phyloP scores from a whole-genome alignment of 2,329 filamentous ascomycete species.

The Chaetomiaceae sp. region DNA sequence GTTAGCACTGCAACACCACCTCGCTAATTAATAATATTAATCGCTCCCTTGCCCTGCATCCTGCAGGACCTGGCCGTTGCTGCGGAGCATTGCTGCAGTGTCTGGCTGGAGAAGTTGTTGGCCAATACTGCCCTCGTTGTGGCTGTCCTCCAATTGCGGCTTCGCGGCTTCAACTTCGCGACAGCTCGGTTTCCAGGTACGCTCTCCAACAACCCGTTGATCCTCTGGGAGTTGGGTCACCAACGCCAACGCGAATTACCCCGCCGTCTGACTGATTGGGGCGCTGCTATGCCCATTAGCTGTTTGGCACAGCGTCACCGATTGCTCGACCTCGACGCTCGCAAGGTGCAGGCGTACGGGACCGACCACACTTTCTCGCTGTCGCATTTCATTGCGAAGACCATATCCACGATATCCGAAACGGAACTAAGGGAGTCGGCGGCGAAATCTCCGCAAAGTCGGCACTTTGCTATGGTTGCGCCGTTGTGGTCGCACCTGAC shows the following conservation, averaged over 20 bases:
- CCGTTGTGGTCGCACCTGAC: constrained; percentile 6
- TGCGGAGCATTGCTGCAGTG: not conserved
- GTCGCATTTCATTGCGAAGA: not conserved
- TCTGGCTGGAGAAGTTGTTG: not conserved
- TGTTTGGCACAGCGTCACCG: too few relatives aligned
- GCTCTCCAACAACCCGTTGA: too few relatives aligned
- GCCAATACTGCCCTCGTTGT: too few relatives aligned
- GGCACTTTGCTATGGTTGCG: constrained; percentile 18
- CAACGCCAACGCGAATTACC: too few relatives aligned
- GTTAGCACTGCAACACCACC: constrained; percentile 6
- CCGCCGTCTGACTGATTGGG: too few relatives aligned
- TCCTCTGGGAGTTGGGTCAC: too few relatives aligned
- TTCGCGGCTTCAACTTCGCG: too few relatives aligned
- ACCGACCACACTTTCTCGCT: not conserved
- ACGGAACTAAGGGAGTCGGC: too few relatives aligned
- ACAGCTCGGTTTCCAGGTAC: too few relatives aligned
- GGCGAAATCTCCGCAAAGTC: not conserved
- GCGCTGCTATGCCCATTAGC: too few relatives aligned
- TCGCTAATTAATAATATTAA: constrained; percentile 14
- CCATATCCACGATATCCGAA: too few relatives aligned
- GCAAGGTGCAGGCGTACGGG: too few relatives aligned
- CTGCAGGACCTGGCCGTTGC: constrained; percentile 1
- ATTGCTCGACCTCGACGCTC: not conserved
- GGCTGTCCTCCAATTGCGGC: constrained; percentile 3
- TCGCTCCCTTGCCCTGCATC: constrained; percentile 2